Evolutionary conservation across 805 yeast species (phyloP), one percentile per base, ranked within the genome.

Genomic region (Monosporozyma aerobia): DNA sequence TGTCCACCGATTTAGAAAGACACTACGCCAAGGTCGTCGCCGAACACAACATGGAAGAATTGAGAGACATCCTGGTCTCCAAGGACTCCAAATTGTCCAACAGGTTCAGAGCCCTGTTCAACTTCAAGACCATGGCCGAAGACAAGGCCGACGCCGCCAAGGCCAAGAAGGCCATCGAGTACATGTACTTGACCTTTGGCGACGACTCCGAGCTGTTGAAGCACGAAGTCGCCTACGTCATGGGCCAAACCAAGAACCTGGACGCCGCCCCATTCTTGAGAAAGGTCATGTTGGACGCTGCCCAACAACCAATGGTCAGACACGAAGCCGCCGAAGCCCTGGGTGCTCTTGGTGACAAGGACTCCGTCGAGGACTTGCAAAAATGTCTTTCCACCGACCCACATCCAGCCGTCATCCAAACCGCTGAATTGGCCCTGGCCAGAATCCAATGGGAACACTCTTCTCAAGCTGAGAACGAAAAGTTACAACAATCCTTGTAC

Each of bases 261-360:
- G 70, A 79, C 53, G 89, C 96, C 54, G 87, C 92, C 55, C 85
- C 87, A 48, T 76, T 81, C 48, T 77, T 94, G 55, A 79, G 88
- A 68, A 76, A 77, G 7, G 96, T 89, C 23, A 77, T 94, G 62
- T 70, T 72, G 48, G 82, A 84, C 67, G 63, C 67, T 25, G 75
- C 74, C 59, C 98, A 92, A 73, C 94, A 87, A 66, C 76, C 87
- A 55, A 94, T 94, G 98, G 99, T 94, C 39, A 85, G 99, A 70
- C 99, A 94, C 69, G 99, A 94, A 71, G 99, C 99, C 16, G 99
- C 99, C 7, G 99, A 94, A 72, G 99, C 98, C 44, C 76, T 94
- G 52, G 99, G 99, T 56, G 99, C 99, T 45, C 75, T 94, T 50
- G 96, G 96, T 48, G 96, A 90, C 69, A 69, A 71, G 43, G 84